These are phyloP conservation scores for Mycena latifolia DNA, from an alignment of 768 basidiomycete genomes.

Conservation along the genomic window DNA sequence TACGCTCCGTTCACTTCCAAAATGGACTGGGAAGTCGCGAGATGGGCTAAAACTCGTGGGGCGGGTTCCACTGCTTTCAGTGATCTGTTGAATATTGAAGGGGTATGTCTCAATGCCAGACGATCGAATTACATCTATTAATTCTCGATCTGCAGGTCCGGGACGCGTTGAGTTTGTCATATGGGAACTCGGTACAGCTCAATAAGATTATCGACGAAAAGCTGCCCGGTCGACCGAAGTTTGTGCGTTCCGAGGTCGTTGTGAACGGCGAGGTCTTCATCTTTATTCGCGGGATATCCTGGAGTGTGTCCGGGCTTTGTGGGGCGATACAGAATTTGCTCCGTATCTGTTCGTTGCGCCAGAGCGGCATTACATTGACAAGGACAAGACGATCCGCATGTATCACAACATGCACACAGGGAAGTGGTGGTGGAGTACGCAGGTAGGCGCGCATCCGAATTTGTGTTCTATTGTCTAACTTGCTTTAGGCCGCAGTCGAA, in stretches of 20 bases:
- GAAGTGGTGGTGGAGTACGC: not conserved
- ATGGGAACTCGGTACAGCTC: not conserved
- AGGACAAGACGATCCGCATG: conserved; percentile 31
- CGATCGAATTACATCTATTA: too few species aligned
- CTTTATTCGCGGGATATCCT: conserved; percentile 44
- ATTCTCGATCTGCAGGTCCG: not conserved
- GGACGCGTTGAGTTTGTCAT: not conserved
- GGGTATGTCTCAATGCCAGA: not conserved
- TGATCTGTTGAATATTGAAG: not conserved
- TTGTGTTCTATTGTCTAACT: not conserved
- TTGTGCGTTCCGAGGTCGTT: conserved; percentile 31
- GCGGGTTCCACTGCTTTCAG: not conserved
- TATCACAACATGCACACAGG: conserved; percentile 50
- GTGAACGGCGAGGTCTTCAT: conserved; percentile 40
- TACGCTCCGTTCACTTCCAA: not conserved
- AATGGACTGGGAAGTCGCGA: not conserved
- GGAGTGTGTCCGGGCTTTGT: conserved; percentile 44
- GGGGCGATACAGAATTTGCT: conserved; percentile 42
- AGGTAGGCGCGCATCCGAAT: not conserved
- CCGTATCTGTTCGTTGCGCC: conserved; percentile 41
- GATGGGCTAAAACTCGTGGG: not conserved
- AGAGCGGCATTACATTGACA: conserved; percentile 44
- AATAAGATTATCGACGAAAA: not conserved
- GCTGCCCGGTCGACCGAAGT: conserved; percentile 19
- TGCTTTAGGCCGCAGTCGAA: not conserved